These are phyloP conservation scores for Kazachstania bromeliacearum DNA, from an alignment of 805 yeast genomes.

Conservation along the genomic window DNA sequence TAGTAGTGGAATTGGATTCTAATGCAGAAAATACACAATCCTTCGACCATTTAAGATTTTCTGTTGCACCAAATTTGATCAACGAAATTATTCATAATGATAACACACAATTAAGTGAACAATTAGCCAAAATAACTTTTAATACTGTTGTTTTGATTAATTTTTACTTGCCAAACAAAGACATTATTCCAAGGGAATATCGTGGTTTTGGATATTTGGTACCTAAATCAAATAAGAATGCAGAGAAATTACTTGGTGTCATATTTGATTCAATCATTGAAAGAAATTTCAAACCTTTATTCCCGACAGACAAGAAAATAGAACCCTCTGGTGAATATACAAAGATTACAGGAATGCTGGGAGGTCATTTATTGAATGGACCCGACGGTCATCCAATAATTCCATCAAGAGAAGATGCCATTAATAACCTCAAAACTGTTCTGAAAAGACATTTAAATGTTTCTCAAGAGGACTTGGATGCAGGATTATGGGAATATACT, in stretches of 20 bases:
- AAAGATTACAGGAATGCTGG: conserved; percentile 82
- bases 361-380: conserved; percentile 55
- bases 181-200: conserved; percentile 31
- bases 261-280: conserved; percentile 86
- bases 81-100: conserved; percentile 25
- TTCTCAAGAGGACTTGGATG: conserved; percentile 21
- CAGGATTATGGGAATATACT: conserved; percentile 31
- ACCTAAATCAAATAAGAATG: conserved; percentile 44
- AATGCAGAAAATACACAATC: not conserved
- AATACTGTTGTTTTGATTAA: conserved; percentile 60
- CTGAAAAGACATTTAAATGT: conserved; percentile 34
- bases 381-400: conserved; percentile 14
- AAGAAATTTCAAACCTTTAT: conserved; percentile 35
- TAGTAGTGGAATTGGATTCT: conserved; percentile 1
- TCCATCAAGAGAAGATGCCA: conserved; percentile 13
- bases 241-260: conserved; percentile 64
- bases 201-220: conserved; percentile 85
- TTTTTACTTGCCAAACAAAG: conserved; percentile 42
- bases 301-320: not conserved
- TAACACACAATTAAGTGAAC: conserved; percentile 11
- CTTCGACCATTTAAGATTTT: conserved; percentile 52
- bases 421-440: conserved; percentile 29
- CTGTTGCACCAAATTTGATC: conserved; percentile 40
- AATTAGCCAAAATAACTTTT: conserved; percentile 23
- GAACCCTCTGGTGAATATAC: conserved; percentile 35